Evolutionary conservation across 2,329 filamentous ascomycete genomes (phyloP), one percentile per base, ranked within the genome.

Genomic region (Pestalotiopsis sp.): DNA sequence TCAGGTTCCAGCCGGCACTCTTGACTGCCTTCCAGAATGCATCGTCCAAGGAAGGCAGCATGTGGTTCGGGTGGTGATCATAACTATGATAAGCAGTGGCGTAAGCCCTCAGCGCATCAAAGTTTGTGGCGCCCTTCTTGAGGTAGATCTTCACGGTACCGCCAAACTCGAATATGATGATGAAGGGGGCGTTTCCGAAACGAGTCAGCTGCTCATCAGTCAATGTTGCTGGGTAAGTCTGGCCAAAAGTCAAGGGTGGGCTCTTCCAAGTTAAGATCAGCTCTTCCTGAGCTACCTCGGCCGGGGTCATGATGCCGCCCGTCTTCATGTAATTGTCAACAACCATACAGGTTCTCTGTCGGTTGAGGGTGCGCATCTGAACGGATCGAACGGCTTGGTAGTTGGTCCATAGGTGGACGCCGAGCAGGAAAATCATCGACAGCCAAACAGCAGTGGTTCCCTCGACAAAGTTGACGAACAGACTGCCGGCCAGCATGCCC

Each of bases 371-470:
- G 52, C 88, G 88, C 91, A 98, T 93, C 77, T 90, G 90, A 17
- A 99, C 95, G 63, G 92, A 87, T 70, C 91, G 87, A 4, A 99
- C 95, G 57, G 94, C 96, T 41, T 89, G 86, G 79, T 97, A 95
- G 79, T 98, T 98, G 74, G 92, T 94, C 76, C 86, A 88, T 6
- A 98, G 86, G 79, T 98, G 96, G 6, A 93, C 82, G 13, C 88
- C 83, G 17, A 98, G 87, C 23, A 98, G 87, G 2, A 88, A 71
- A 0, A 95, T 80, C 81, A 97, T 89, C 68, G 91, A 85, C 61
- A 83, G 83, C 88, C 94, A 95, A 49, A 96, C 97, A 11, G 91
- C 89, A 14, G 84, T 79, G 67, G 90, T 89, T 63, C 91, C 89
- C 65, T 92, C 88, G 25, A 98, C 89, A 71, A 88, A 84, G 41